These are phyloP conservation scores for Rhizopogon vinicolor DNA, from an alignment of 768 basidiomycete genomes.

Conservation along the genomic window DNA sequence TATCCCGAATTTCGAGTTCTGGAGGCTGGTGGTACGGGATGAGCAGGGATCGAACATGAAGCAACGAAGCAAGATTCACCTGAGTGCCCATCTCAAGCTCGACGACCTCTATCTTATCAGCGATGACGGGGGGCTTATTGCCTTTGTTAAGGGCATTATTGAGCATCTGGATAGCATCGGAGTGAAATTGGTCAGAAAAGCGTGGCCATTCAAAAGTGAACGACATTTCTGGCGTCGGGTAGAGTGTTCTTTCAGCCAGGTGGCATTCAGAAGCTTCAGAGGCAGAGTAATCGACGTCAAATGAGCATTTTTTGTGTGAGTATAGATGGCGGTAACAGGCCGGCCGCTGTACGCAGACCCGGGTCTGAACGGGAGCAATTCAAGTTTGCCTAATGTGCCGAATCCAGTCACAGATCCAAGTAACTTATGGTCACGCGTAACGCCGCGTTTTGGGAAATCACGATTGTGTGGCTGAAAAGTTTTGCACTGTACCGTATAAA, in stretches of 20 bases:
- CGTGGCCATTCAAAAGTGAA: constrained; percentile 96
- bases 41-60: neutral
- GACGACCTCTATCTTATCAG: constrained; percentile 95
- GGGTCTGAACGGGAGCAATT: neutral
- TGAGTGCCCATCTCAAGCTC: constrained; percentile 99
- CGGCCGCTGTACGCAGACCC: no score
- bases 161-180: constrained; percentile 95
- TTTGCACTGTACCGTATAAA: no score
- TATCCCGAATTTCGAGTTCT: constrained; percentile 94
- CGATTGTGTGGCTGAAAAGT: no score
- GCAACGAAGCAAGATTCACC: constrained; percentile 39
- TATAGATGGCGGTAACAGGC: no score
- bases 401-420: no score
- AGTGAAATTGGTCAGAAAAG: constrained; percentile 95
- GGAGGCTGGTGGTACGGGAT: constrained; percentile 64
- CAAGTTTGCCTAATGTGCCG: neutral
- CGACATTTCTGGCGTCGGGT: constrained; percentile 48
- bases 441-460: no score
- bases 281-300: neutral
- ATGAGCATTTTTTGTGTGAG: constrained; percentile 4
- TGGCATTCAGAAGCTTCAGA: neutral
- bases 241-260: neutral
- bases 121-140: constrained; percentile 95
- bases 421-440: no score
- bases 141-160: constrained; percentile 97